Evolutionary conservation across 78 protist species (phyloP).

Genomic region (Chrysochromulina parva): DNA sequence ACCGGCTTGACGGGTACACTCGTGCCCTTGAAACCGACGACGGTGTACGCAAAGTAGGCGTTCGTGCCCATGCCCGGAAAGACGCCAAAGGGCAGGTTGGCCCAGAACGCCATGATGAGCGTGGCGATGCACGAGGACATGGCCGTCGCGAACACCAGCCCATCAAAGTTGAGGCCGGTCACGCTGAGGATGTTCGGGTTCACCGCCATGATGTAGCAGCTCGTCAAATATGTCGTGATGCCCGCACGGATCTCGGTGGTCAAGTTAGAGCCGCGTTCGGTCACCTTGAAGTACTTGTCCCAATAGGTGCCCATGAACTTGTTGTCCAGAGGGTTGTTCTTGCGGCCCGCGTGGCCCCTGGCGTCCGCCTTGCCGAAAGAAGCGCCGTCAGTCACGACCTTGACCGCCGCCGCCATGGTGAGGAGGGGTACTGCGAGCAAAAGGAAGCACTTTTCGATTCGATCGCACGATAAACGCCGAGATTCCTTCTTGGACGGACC

Average conservation of each 20-base stretch:
- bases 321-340: too few relatives aligned
- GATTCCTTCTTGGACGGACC: too few relatives aligned
- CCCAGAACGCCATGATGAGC: background rate
- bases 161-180: background rate
- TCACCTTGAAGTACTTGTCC: background rate
- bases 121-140: background rate
- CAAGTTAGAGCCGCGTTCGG: constrained; percentile 26
- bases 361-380: too few relatives aligned
- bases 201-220: constrained; percentile 15
- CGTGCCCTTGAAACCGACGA: background rate
- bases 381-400: too few relatives aligned
- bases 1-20: background rate
- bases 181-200: constrained; percentile 15
- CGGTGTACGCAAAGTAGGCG: constrained; percentile 29
- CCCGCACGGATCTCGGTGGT: constrained; percentile 33
- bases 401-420: too few relatives aligned
- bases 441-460: too few relatives aligned
- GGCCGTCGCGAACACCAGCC: background rate
- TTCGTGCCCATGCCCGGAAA: constrained; percentile 29
- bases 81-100: constrained; percentile 39
- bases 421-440: too few relatives aligned
- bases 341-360: too few relatives aligned
- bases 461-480: too few relatives aligned
- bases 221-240: background rate
- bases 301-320: too few relatives aligned